Evolutionary conservation across 164 flowering plant genomes (phyloP).

Genomic region (Nymphaea thermarum): DNA sequence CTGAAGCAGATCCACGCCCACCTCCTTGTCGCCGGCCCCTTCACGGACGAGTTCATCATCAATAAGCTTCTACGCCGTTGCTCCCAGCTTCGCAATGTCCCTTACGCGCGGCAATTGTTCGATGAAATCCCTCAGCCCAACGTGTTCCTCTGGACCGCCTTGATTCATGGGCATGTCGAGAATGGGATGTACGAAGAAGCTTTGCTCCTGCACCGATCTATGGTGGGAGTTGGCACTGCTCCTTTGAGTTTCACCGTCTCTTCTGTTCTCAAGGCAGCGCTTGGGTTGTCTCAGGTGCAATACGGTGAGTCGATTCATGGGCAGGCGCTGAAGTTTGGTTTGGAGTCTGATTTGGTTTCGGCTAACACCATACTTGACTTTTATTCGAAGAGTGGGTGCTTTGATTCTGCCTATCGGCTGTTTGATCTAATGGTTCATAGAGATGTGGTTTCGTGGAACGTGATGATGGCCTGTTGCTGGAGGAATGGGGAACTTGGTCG

Average conservation of each 20-base stretch:
- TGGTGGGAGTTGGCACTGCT: slow-evolving; percentile 12
- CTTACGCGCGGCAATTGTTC: slow-evolving; percentile 21
- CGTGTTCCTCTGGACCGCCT: slow-evolving; percentile 22
- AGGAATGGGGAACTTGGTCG: slow-evolving; percentile 13
- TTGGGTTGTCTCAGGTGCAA: slow-evolving; percentile 10
- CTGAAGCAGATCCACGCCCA: slow-evolving; percentile 23
- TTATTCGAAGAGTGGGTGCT: slow-evolving; percentile 20
- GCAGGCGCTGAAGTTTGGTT: slow-evolving; percentile 17
- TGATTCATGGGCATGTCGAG: slow-evolving; percentile 29
- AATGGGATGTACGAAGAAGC: slow-evolving; percentile 15
- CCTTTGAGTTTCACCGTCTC: slow-evolving; percentile 26
- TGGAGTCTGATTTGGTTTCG: slow-evolving; percentile 20
- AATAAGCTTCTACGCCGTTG: slow-evolving; percentile 19
- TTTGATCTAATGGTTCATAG: slow-evolving; percentile 21
- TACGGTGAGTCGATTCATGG: slow-evolving; percentile 24
- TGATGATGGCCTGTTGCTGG: slow-evolving; percentile 24
- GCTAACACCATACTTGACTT: slow-evolving; percentile 27
- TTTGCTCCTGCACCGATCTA: slow-evolving; percentile 9
- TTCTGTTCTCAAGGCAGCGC: slow-evolving; percentile 20
- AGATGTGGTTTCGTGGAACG: slow-evolving; percentile 34
- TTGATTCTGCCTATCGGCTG: slow-evolving; percentile 17
- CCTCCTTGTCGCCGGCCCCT: slow-evolving; percentile 12
- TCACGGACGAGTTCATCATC: slow-evolving; percentile 16
- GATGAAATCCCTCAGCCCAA: slow-evolving; percentile 26
- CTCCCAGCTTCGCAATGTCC: slow-evolving; percentile 11